These are phyloP conservation scores for Solanum pennellii DNA, from an alignment of 257 asterid genomes.

Conservation along the genomic window DNA sequence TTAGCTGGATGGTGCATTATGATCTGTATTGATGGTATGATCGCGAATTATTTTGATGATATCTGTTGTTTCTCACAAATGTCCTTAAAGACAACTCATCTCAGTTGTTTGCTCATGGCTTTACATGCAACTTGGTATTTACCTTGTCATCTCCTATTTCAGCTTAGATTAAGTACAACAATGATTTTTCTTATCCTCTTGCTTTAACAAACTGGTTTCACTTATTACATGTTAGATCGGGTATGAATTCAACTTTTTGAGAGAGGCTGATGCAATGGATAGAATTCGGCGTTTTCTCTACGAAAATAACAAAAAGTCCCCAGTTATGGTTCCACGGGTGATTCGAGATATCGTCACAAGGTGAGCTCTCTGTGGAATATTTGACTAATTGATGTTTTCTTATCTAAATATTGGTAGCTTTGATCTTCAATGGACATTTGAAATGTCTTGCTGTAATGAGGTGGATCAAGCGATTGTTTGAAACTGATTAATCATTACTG, in stretches of 20 bases:
- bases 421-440: not conserved
- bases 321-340: constrained; percentile 74
- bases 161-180: not conserved
- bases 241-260: constrained; percentile 73
- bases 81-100: not conserved
- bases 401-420: not conserved
- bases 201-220: not conserved
- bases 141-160: not conserved
- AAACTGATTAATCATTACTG: not conserved
- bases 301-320: constrained; percentile 56
- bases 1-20: not conserved
- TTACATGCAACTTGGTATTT: not conserved
- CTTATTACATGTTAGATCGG: constrained; percentile 52
- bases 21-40: not conserved
- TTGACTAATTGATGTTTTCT: not conserved
- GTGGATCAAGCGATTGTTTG: not conserved
- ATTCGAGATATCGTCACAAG: constrained; percentile 56
- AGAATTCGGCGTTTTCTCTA: constrained; percentile 60
- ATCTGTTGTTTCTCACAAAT: not conserved
- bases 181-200: not conserved
- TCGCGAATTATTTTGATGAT: not conserved
- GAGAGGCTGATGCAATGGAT: constrained; percentile 97
- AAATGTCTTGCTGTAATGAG: not conserved
- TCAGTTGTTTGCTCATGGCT: not conserved
- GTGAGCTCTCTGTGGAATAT: constrained; percentile 17